Conservation (phyloP, 768 basidiomycete genomes). For the Hypsizygus marmoreus region DNA sequence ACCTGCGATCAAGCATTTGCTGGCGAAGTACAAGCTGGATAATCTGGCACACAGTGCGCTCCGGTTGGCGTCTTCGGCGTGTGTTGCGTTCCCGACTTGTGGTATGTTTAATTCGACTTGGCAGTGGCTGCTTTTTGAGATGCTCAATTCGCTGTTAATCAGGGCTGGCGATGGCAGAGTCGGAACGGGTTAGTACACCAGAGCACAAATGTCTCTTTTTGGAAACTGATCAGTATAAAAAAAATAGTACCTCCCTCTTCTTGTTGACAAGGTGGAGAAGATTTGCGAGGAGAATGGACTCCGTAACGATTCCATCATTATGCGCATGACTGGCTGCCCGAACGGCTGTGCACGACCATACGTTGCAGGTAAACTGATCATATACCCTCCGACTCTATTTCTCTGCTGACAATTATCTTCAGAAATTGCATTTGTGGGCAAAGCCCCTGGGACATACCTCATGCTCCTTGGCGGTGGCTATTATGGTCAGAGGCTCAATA, state of each 20-base stretch:
- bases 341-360: constrained; percentile 95
- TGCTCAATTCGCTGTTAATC: constrained; percentile 3
- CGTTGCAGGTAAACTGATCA: constrained; percentile 63
- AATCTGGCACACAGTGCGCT: constrained; percentile 79
- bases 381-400: neutral
- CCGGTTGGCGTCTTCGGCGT: constrained; percentile 89
- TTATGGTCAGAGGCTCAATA: constrained; percentile 92
- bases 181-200: constrained; percentile 48
- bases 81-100: constrained; percentile 97
- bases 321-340: constrained; percentile 99
- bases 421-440: constrained; percentile 97
- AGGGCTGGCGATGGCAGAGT: constrained; percentile 52
- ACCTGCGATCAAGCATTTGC: constrained; percentile 71
- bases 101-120: constrained; percentile 44
- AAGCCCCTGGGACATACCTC: constrained; percentile 87
- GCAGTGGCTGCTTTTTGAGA: neutral
- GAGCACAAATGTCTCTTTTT: too few species aligned
- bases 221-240: too few species aligned
- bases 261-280: constrained; percentile 93
- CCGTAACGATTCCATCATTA: constrained; percentile 92
- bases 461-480: constrained; percentile 98
- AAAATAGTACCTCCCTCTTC: constrained; percentile 90
- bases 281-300: constrained; percentile 93
- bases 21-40: constrained; percentile 88
- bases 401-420: constrained; percentile 13